Evolutionary conservation across 805 yeast genomes (phyloP), one percentile per base, ranked within the genome.

Genomic region (Huiozyma sinensis): DNA sequence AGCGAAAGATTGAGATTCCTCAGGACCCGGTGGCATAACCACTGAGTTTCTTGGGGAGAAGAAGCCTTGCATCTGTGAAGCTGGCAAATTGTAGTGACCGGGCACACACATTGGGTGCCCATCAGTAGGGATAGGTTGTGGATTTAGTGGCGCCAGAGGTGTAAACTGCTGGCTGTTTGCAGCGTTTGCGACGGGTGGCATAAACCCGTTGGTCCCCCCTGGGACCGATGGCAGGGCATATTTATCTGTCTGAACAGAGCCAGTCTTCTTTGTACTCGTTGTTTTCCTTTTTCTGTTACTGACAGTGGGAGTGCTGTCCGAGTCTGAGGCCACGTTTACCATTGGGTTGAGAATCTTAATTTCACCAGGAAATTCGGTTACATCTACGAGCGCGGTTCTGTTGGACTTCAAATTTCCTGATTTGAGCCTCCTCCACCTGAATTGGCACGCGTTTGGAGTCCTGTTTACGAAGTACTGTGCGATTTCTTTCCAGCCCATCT

Each of bases 381-480:
- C 53, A 40, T 56, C 59, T 9, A 50, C 41, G 8, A 46, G 34
- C 6, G 63, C 63, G 4, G 62, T 56, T 36, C 53, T 58, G 40
- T 57, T 59, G 12, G 58, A 54, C 46, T 69, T 68, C 42, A 69
- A 50, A 27, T 66, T 62, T 1, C 73, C 73, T 1, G 71, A 66
- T 49, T 67, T 75, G 39, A 79, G 65, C 49, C 95, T 65, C 60
- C 95, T 73, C 95, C 95, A 86, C 53, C 95, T 75, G 58, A 84
- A 84, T 64, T 84, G 94, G 55, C 95, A 84, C 2, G 94, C 94
- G 58, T 84, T 86, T 33, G 94, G 88, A 2, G 95, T 86, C 57
- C 95, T 68, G 59, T 81, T 81, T 37, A 77, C 72, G 61, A 86
- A 86, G 56, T 82, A 83, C 32, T 79, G 72, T 1, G 92, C 81